Conservation (phyloP, 2,329 filamentous ascomycete genomes). For the Cytospora piceae region DNA sequence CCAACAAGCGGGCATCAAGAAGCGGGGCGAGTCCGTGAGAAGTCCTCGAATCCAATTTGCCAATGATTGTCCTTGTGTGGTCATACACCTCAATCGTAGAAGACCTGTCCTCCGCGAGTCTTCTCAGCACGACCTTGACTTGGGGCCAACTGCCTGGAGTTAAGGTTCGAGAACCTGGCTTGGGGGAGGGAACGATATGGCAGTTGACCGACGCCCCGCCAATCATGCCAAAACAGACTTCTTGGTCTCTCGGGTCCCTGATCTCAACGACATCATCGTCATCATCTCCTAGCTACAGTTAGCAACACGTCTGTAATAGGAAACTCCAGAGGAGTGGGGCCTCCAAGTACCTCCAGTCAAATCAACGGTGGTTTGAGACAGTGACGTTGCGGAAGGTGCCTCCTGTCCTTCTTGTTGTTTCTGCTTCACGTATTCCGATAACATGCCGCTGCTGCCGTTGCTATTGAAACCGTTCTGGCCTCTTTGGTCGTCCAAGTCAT, state of each 20-base stretch:
- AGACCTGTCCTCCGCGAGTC: constrained; percentile 57
- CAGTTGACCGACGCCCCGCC: constrained; percentile 70
- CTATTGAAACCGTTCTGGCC: constrained; percentile 48
- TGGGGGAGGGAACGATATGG: constrained; percentile 69
- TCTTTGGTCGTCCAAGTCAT: constrained; percentile 41
- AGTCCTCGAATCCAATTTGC: constrained; percentile 70
- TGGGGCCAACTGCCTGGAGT: constrained; percentile 68
- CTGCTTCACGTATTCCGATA: constrained; percentile 70
- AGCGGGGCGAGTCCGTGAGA: constrained; percentile 71
- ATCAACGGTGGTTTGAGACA: constrained; percentile 51
- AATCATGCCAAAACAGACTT: constrained; percentile 81
- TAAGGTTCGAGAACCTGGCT: constrained; percentile 62
- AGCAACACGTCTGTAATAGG: constrained; percentile 16
- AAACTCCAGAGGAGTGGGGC: neutral
- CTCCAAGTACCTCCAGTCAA: constrained; percentile 54
- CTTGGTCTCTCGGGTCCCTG: constrained; percentile 65
- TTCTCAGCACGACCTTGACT: constrained; percentile 72
- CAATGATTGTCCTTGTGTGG: constrained; percentile 71
- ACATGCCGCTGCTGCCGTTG: constrained; percentile 54
- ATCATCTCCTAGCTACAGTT: constrained; percentile 43
- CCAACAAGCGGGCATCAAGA: constrained; percentile 66
- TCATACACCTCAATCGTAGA: constrained; percentile 75
- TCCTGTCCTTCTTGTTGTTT: constrained; percentile 51
- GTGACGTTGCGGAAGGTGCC: constrained; percentile 31
- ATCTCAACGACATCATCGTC: constrained; percentile 64